These are phyloP conservation scores for Terfezia claveryi DNA, from an alignment of 495 filamentous ascomycete species.

Conservation along the genomic window DNA sequence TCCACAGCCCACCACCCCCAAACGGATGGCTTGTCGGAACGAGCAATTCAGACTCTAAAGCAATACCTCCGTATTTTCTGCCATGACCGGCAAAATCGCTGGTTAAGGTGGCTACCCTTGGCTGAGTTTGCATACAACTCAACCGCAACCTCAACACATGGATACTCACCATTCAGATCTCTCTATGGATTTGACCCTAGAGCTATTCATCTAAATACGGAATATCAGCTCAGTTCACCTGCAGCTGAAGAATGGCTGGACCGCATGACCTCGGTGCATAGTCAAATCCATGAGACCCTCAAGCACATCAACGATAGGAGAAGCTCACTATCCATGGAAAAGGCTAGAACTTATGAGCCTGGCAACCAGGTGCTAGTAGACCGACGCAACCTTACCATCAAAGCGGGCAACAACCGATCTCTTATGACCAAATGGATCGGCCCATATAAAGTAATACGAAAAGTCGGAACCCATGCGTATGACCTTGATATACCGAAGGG, in stretches of 20 bases:
- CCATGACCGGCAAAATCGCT: not conserved
- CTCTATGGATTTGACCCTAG: not conserved
- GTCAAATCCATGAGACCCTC: not conserved
- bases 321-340: not conserved
- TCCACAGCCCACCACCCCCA: not conserved
- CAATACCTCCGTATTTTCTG: not conserved
- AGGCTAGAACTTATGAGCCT: not conserved
- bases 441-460: not conserved
- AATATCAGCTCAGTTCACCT: not conserved
- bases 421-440: not conserved
- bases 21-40: slow-evolving; percentile 1
- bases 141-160: not conserved
- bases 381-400: not conserved
- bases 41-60: not conserved
- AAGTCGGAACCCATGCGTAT: not conserved
- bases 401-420: not conserved
- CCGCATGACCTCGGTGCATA: not conserved
- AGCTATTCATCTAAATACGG: not conserved
- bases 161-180: not conserved
- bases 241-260: not conserved
- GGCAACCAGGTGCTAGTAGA: not conserved
- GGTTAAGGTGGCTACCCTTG: not conserved
- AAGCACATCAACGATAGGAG: not conserved
- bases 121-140: not conserved
- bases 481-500: not conserved